Conservation (phyloP, 805 yeast genomes). For the Lachancea meyersii region DNA sequence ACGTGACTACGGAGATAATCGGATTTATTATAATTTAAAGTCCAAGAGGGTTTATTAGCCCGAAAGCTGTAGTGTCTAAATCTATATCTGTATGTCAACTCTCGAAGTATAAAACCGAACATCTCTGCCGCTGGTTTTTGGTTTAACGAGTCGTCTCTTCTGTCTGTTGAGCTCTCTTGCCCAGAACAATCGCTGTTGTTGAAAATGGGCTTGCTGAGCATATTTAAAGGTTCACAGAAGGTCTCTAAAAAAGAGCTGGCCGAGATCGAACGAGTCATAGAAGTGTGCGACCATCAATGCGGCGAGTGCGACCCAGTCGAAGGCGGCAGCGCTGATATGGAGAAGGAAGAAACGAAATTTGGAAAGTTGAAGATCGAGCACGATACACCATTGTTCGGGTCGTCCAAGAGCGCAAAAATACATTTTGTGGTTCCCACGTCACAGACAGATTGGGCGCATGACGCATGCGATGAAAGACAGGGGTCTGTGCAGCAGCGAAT, state of each 20-base stretch:
- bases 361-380: slow-evolving; percentile 27
- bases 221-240: slow-evolving; percentile 6
- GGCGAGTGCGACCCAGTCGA: slow-evolving; percentile 4
- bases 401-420: slow-evolving; percentile 60
- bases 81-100: too few relatives aligned
- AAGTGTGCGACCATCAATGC: slow-evolving; percentile 17
- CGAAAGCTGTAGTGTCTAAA: too few relatives aligned
- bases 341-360: slow-evolving; percentile 19
- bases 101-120: too few relatives aligned
- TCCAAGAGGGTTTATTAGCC: too few relatives aligned
- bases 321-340: slow-evolving; percentile 2
- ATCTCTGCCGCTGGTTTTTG: too few relatives aligned
- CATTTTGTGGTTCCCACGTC: slow-evolving; percentile 84
- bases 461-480: slow-evolving; percentile 45
- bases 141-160: too few relatives aligned
- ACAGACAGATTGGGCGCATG: slow-evolving; percentile 75
- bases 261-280: slow-evolving; percentile 19
- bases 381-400: slow-evolving; percentile 52
- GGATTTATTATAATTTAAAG: too few relatives aligned
- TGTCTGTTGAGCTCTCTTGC: too few relatives aligned
- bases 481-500: slow-evolving; percentile 44
- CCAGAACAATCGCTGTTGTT: too few relatives aligned
- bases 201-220: slow-evolving; percentile 11
- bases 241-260: slow-evolving; percentile 10
- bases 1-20: too few relatives aligned